phyloP scores from a whole-genome alignment of 2,329 filamentous ascomycete species.

The Neofusicoccum ribis region DNA sequence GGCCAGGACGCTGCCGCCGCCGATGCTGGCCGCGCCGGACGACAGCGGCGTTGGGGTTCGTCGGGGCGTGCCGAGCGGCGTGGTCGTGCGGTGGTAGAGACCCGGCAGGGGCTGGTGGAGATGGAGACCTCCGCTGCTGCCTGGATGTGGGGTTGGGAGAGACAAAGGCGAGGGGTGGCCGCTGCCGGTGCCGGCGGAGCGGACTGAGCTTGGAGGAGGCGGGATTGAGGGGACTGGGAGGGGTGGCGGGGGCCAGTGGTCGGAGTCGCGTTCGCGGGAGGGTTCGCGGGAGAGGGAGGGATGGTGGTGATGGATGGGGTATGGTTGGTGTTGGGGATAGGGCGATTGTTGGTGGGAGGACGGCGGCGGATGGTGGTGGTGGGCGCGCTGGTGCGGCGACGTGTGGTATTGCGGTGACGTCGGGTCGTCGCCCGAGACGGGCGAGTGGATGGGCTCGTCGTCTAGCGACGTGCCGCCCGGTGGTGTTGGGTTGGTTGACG shows the following conservation, averaged over 20 bases:
- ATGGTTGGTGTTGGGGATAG: conserved; percentile 21
- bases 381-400: conserved; percentile 8
- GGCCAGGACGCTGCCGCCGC: background rate
- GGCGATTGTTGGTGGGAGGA: conserved; percentile 25
- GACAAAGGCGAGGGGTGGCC: background rate
- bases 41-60: background rate
- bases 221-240: background rate
- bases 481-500: conserved; percentile 25
- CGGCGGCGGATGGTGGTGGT: conserved; percentile 31
- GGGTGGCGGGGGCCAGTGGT: background rate
- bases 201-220: background rate
- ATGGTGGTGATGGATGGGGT: conserved; percentile 22
- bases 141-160: background rate
- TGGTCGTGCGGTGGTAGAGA: background rate
- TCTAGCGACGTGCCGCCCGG: conserved; percentile 35
- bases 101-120: background rate
- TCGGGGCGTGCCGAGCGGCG: background rate
- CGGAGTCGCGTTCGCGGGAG: background rate
- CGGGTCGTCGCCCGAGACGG: conserved; percentile 27
- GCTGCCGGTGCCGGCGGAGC: background rate
- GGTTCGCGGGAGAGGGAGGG: background rate
- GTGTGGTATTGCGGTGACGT: no score
- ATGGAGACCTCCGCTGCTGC: background rate
- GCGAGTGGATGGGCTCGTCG: conserved; percentile 25
- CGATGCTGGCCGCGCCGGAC: background rate